phyloP scores from a whole-genome alignment of 345 rosid species.

The Firmiana major region DNA sequence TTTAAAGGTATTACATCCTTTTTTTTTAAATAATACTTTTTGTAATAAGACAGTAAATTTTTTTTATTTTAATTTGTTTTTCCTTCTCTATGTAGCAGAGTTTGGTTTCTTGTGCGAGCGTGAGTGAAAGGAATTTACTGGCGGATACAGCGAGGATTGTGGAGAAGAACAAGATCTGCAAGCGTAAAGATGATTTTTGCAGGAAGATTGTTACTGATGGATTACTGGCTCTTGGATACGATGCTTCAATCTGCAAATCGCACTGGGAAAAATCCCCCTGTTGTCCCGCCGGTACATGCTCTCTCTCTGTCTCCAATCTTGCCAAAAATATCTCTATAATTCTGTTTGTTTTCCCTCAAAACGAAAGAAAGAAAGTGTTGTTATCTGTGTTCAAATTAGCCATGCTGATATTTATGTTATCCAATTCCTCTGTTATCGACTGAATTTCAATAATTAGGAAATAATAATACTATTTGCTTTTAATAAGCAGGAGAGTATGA shows the following conservation, averaged over 20 bases:
- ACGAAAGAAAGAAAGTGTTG: neutral
- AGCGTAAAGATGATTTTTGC: constrained; percentile 50
- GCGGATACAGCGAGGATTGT: constrained; percentile 64
- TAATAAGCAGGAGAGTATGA: constrained; percentile 64
- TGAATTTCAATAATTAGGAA: neutral
- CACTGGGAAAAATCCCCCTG: constrained; percentile 75
- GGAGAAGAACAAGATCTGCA: constrained; percentile 62
- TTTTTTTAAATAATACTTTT: neutral
- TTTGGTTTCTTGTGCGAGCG: constrained; percentile 52
- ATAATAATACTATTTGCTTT: neutral
- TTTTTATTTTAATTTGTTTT: neutral
- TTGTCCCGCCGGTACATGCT: constrained; percentile 65
- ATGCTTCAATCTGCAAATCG: constrained; percentile 76
- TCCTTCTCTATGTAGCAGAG: constrained; percentile 31
- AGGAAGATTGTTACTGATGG: constrained; percentile 51
- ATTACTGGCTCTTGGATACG: constrained; percentile 58
- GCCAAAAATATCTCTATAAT: constrained; percentile 24
- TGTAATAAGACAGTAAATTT: neutral
- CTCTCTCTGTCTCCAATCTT: constrained; percentile 32
- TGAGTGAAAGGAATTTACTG: constrained; percentile 44
- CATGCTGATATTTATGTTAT: neutral
- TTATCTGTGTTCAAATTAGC: neutral
- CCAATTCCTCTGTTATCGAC: neutral
- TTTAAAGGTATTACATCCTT: constrained; percentile 49
- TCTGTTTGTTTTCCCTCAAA: neutral